These are phyloP conservation scores for Colletotrichum noveboracense DNA, from an alignment of 2,329 filamentous ascomycete genomes.

Conservation along the genomic window DNA sequence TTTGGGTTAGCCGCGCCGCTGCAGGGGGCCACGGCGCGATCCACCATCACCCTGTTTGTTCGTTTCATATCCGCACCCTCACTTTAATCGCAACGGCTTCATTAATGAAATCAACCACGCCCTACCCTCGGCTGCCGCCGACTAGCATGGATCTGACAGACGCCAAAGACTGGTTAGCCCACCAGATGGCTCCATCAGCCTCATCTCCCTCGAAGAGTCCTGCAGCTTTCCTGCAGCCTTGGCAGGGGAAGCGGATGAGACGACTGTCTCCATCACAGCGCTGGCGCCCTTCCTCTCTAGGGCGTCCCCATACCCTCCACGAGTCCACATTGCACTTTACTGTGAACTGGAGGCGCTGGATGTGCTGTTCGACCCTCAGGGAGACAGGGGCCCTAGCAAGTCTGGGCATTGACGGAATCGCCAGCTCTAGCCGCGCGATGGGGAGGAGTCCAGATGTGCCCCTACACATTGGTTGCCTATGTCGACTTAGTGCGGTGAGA, in stretches of 20 bases:
- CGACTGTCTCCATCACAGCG: constrained; percentile 3
- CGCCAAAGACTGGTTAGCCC: neutral
- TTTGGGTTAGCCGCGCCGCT: constrained; percentile 18
- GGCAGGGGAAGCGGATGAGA: constrained; percentile 16
- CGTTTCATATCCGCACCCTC: constrained; percentile 14
- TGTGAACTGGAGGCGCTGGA: neutral
- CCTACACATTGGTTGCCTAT: constrained; percentile 2
- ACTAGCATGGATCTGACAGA: neutral
- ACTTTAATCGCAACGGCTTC: constrained; percentile 19
- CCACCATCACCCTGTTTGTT: constrained; percentile 10
- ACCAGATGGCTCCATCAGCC: constrained; percentile 1
- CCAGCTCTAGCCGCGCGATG: constrained; percentile 20
- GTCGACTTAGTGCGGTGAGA: constrained; percentile 6
- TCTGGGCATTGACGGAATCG: constrained; percentile 9
- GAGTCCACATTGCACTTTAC: neutral
- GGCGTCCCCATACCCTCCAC: neutral
- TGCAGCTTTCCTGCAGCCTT: constrained; percentile 14
- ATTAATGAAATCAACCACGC: constrained; percentile 1
- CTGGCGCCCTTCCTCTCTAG: neutral
- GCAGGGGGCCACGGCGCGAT: neutral
- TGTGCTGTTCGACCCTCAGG: neutral
- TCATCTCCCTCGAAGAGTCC: neutral
- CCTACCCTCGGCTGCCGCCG: constrained; percentile 17
- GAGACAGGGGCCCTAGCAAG: neutral
- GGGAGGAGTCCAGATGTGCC: neutral